Evolutionary conservation across 495 filamentous ascomycete genomes (phyloP).

Genomic region (Penicillium bialowiezense): DNA sequence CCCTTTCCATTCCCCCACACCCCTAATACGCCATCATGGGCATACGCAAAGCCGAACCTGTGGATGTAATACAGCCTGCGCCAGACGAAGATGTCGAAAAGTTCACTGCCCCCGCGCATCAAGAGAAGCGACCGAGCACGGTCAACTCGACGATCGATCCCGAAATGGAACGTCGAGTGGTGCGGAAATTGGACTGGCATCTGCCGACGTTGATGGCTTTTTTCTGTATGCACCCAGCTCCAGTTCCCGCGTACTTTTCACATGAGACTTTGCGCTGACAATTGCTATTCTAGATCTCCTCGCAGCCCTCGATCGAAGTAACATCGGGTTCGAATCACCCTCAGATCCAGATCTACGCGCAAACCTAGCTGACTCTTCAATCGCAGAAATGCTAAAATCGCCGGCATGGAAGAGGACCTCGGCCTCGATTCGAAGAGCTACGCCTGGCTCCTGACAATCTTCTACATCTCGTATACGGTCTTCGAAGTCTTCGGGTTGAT

Average conservation of each 20-base stretch:
- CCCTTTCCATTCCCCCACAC: neutral
- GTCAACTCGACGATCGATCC: slow-evolving; percentile 40
- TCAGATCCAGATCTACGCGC: neutral
- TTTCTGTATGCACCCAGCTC: slow-evolving; percentile 42
- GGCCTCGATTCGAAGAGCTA: slow-evolving; percentile 49
- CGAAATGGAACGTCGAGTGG: slow-evolving; percentile 51
- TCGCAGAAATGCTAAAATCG: slow-evolving; percentile 61
- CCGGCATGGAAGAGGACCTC: slow-evolving; percentile 47
- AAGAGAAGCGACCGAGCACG: slow-evolving; percentile 21
- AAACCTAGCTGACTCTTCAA: slow-evolving; percentile 5
- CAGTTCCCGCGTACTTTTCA: neutral
- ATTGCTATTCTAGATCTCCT: slow-evolving; percentile 49
- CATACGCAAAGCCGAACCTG: slow-evolving; percentile 19
- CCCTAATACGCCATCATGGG: slow-evolving; percentile 21
- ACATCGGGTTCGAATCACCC: slow-evolving; percentile 49
- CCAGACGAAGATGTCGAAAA: slow-evolving; percentile 32
- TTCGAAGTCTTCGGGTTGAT: slow-evolving; percentile 70
- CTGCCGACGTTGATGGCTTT: slow-evolving; percentile 51
- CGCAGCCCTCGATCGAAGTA: slow-evolving; percentile 66
- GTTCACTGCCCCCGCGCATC: slow-evolving; percentile 16
- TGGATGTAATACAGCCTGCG: slow-evolving; percentile 27
- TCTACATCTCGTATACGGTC: slow-evolving; percentile 62
- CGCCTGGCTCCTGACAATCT: slow-evolving; percentile 75
- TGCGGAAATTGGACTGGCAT: slow-evolving; percentile 57
- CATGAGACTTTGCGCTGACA: neutral